Evolutionary conservation across 495 filamentous ascomycete species (phyloP), one percentile per base, ranked within the genome.

Genomic region (Daldinia grandis): DNA sequence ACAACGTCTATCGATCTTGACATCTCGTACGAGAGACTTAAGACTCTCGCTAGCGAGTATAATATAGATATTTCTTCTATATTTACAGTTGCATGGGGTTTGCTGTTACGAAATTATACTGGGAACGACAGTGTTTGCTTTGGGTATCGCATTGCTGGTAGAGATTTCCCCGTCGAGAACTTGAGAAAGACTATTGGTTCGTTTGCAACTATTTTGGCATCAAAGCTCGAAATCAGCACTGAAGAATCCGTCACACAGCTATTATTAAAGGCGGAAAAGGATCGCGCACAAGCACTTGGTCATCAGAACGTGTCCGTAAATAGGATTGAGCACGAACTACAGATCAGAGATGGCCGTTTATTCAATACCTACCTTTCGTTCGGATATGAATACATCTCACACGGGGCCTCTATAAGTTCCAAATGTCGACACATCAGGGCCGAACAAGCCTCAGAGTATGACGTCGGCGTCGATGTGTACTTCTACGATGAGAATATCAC

Each of bases 301-400:
- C 81, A 84, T 47, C 81, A 83, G 44, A 71, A 82, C 57, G 79
- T 85, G 51, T 79, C 82, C 9, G 59, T 81, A 44, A 71, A 73
- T 9, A 78, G 81, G 49, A 69, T 85, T 6, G 78, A 82, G 51
- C 82, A 85, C 59, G 77, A 79, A 8, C 77, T 83, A 55, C 79
- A 78, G 28, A 76, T 78, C 28, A 81, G 76, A 49, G 82, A 80
- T 7, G 75, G 68, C 33, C 77, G 69, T 5, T 76, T 85, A 8
- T 85, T 82, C 64, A 85, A 85, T 64, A 82, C 82, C 0, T 83
- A 77, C 38, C 67, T 85, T 6, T 80, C 80, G 4, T 84, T 84
- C 42, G 78, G 78, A 14, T 82, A 83, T 42, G 80, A 83, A 54
- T 72, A 69, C 21, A 64, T 69, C 38, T 60, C 62, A 5, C 47